A percentile compares a stretch with the other conserved stretches of the same genome.
Conservation (phyloP, 345 rosid genomes). For the Psidium friedrichsthalianum region DNA sequence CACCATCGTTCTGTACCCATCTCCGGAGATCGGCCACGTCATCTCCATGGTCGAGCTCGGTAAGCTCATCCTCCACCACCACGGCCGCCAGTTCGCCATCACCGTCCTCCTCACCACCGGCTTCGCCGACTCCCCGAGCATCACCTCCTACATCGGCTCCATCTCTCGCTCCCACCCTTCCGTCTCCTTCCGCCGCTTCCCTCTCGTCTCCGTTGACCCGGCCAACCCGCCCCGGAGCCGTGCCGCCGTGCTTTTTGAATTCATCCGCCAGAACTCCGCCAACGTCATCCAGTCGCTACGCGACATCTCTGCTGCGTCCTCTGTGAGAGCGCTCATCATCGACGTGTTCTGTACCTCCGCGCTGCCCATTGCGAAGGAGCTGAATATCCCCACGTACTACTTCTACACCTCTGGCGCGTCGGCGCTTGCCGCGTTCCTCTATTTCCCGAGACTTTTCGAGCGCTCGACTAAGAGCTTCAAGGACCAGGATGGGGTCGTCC, state of each 20-base stretch:
- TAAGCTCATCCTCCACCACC: conserved; percentile 1
- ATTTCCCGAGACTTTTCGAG: background rate
- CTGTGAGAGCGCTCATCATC: conserved; percentile 3
- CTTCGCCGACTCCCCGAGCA: background rate
- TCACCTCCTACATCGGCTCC: background rate
- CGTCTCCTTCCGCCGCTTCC: conserved; percentile 10
- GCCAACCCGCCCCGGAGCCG: background rate
- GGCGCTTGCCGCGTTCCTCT: conserved; percentile 1
- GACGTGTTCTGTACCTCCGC: conserved; percentile 14
- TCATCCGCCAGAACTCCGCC: background rate
- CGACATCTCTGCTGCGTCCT: background rate
- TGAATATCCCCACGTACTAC: conserved; percentile 12
- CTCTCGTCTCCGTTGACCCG: background rate
- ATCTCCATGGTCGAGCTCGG: conserved; percentile 4
- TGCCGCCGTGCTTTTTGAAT: background rate
- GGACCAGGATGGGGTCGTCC: background rate
- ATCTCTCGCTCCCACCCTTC: conserved; percentile 3
- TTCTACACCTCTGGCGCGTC: conserved; percentile 3
- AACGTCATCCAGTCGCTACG: conserved; percentile 1
- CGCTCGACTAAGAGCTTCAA: background rate
- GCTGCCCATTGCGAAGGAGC: background rate
- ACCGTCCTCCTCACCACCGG: conserved; percentile 2
- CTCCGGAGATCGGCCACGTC: conserved; percentile 8
- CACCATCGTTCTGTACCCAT: conserved; percentile 8
- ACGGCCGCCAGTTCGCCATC: background rate